These are phyloP conservation scores for Phaffia australis DNA, from an alignment of 768 basidiomycete species.

Conservation along the genomic window DNA sequence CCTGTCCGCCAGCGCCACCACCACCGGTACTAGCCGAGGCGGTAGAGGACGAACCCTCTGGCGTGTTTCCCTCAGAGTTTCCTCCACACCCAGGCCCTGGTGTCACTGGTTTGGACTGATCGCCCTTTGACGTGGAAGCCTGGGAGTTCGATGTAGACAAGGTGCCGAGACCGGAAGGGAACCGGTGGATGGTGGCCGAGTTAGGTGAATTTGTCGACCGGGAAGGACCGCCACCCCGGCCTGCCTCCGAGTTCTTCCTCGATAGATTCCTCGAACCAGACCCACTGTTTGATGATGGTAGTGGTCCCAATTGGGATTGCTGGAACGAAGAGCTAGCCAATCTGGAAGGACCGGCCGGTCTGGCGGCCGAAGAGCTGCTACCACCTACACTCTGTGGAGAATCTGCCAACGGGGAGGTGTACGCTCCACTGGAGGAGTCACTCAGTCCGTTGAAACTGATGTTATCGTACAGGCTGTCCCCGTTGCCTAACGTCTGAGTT, in stretches of 20 bases:
- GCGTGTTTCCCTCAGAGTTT: constrained; percentile 21
- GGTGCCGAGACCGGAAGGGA: constrained; percentile 22
- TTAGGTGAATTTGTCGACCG: constrained; percentile 36
- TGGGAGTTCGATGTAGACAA: constrained; percentile 17
- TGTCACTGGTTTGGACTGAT: constrained; percentile 14
- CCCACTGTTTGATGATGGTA: no score
- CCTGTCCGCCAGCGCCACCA: constrained; percentile 50
- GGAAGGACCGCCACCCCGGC: constrained; percentile 26
- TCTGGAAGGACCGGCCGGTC: constrained; percentile 10
- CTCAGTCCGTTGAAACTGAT: no score
- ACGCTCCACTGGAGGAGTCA: no score
- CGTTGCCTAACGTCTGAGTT: constrained; percentile 55
- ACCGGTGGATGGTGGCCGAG: constrained; percentile 29
- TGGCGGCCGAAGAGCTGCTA: neutral
- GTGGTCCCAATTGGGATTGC: no score
- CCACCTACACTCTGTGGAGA: neutral
- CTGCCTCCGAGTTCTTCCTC: neutral
- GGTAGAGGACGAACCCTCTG: constrained; percentile 25
- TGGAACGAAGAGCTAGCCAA: constrained; percentile 4
- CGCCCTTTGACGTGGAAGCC: neutral
- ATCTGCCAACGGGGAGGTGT: no score
- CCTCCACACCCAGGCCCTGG: constrained; percentile 1
- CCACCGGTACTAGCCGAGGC: constrained; percentile 39
- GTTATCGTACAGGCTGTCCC: no score
- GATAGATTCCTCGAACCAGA: no score